Evolutionary conservation across 1,284 basidiomycete genomes (phyloP).

Genomic region (Schizophyllum commune): DNA sequence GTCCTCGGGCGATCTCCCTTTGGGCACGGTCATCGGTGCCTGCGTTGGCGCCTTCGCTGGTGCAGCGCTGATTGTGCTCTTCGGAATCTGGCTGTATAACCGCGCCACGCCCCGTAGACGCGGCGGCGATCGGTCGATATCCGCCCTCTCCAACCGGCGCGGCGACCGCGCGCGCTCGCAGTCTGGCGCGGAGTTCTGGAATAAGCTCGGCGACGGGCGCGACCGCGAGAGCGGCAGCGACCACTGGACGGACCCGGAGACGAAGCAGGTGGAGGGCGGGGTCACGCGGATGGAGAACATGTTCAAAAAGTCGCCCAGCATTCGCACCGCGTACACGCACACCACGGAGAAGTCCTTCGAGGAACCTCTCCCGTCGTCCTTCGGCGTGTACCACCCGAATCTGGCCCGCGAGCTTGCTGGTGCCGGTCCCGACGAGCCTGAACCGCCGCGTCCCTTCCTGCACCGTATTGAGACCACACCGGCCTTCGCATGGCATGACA

Average conservation of each 20-base stretch:
- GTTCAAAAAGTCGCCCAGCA: constrained; percentile 58
- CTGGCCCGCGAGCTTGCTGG: constrained; percentile 42
- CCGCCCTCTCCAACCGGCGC: constrained; percentile 21
- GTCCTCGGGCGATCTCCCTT: constrained; percentile 27
- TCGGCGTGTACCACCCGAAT: constrained; percentile 44
- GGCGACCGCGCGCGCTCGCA: constrained; percentile 30
- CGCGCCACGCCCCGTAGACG: constrained; percentile 27
- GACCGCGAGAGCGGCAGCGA: neutral
- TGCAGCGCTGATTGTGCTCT: constrained; percentile 32
- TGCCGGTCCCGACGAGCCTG: neutral
- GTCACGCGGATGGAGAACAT: constrained; percentile 48
- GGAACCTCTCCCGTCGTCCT: constrained; percentile 22
- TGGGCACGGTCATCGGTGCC: constrained; percentile 43
- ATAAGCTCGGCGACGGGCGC: constrained; percentile 2
- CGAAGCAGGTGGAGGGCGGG: constrained; percentile 5
- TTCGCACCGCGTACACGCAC: constrained; percentile 41
- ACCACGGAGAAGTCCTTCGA: constrained; percentile 1
- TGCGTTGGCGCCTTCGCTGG: constrained; percentile 44
- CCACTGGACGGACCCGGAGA: constrained; percentile 3
- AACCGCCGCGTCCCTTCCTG: neutral
- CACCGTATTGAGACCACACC: neutral
- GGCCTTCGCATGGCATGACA: neutral
- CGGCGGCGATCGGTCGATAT: constrained; percentile 17
- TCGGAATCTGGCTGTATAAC: constrained; percentile 41
- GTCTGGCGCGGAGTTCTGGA: constrained; percentile 37